A percentile compares a stretch with the other conserved stretches of the same genome.
Evolutionary conservation across 2,329 filamentous ascomycete species (phyloP).

Genomic region (Colletotrichum spinosum): DNA sequence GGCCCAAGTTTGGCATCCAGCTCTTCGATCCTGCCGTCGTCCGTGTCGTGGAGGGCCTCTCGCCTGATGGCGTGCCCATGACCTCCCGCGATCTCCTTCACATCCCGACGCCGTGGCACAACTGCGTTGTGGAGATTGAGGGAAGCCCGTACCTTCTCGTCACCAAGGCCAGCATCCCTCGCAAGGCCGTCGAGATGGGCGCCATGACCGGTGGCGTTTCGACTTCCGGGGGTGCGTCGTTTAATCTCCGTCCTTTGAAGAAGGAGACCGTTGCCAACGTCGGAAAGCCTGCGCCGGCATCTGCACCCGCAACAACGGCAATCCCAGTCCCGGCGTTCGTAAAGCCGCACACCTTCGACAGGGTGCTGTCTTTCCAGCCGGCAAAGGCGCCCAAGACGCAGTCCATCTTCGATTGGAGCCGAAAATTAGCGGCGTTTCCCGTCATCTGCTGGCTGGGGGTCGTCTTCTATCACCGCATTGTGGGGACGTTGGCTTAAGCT

Average conservation of each 20-base stretch:
- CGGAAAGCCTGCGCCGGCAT: not conserved
- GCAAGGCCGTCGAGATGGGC: conserved; percentile 27
- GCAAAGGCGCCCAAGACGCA: not conserved
- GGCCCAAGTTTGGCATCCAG: conserved; percentile 56
- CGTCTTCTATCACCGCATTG: conserved; percentile 27
- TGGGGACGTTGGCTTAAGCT: conserved; percentile 27
- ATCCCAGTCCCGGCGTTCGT: not conserved
- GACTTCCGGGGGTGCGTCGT: conserved; percentile 9
- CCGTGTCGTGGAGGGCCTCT: conserved; percentile 47
- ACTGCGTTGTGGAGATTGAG: conserved; percentile 48
- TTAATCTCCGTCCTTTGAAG: conserved; percentile 17
- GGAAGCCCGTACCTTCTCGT: conserved; percentile 38
- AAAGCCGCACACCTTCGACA: not conserved
- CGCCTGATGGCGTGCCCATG: conserved; percentile 39
- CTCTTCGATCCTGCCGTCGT: conserved; percentile 48
- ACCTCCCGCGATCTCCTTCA: conserved; percentile 43
- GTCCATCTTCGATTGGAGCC: conserved; percentile 24
- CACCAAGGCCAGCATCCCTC: conserved; percentile 39
- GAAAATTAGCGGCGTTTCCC: conserved; percentile 26
- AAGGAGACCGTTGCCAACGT: not conserved
- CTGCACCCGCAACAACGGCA: too few species aligned
- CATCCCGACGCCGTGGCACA: conserved; percentile 58
- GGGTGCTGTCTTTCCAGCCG: conserved; percentile 1
- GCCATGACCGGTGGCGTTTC: conserved; percentile 26
- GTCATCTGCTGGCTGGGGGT: conserved; percentile 24